Base-by-base conservation (phyloP, 2,329 filamentous ascomycete genomes). In the Sporothrix brunneoviolacea region DNA sequence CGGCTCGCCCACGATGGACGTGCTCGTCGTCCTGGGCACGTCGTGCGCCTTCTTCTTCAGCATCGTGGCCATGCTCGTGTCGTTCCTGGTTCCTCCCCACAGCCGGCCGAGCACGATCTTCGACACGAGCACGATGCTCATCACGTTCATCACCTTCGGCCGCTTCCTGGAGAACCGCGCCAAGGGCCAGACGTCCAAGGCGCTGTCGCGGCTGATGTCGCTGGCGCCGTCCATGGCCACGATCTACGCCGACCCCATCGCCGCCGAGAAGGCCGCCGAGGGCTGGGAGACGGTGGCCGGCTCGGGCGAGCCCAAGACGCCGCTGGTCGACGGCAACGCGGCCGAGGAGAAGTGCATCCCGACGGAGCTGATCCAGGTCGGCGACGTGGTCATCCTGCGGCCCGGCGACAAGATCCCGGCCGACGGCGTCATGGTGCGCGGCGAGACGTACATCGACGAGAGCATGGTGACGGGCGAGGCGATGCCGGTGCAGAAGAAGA, bases 401-500 rank as follows among this genome's bases (percentile, higher is more conserved):
- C 93, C 93, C 7, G 93, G 93, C 48, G 93, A 97, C 70, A 97
- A 97, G 71, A 89, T 98, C 52, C 91, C 93, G 2, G 91, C 91
- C 2, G 93, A 98, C 64, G 93, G 93, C 42, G 77, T 82, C 8
- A 79, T 98, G 47, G 88, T 89, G 50, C 82, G 86, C 48, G 93
- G 93, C 28, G 88, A 96, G 67, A 95, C 89, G 32, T 95, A 94
- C 61, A 81, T 96, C 19, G 90, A 98, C 58, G 93, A 98, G 70
- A 95, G 90, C 64, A 97, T 97, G 91, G 91, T 98, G 43, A 98
- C 93, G 6, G 93, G 93, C 57, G 93, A 98, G 70, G 87, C 93
- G 3, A 91, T 96, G 79, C 91, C 93, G 0, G 90, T 97, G 32
- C 82, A 89, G 60, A 98, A 98, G 70, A 84, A 80, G 58, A 84